Evolutionary conservation across 208 protist species (phyloP).

Genomic region (Trypanosomatidae sp.): DNA sequence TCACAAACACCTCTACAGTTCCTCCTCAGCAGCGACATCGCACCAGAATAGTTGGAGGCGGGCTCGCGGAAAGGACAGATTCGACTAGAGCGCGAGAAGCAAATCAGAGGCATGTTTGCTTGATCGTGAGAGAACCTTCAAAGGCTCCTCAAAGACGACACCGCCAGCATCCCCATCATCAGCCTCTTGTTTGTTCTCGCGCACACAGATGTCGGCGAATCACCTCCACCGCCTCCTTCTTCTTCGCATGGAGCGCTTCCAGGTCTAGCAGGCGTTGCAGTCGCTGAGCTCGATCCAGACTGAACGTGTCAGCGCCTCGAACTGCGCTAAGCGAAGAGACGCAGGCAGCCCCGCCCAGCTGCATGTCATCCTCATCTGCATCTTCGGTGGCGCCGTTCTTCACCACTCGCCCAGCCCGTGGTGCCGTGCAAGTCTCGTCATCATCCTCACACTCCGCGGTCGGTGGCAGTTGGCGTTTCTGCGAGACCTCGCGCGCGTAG

Average conservation of each 20-base stretch:
- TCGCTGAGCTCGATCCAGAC: constrained; percentile 26
- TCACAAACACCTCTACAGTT: not conserved
- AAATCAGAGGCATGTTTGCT: not conserved
- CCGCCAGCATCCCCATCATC: not conserved
- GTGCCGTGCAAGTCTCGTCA: not conserved
- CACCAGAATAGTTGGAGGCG: not conserved
- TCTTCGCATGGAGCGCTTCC: constrained; percentile 52
- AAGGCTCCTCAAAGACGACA: not conserved
- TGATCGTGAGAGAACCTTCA: not conserved
- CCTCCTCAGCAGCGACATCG: not conserved
- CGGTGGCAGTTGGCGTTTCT: constrained; percentile 6
- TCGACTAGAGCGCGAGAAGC: not conserved
- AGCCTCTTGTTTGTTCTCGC: not conserved
- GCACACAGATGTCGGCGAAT: constrained; percentile 53
- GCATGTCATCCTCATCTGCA: not conserved
- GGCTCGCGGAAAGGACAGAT: not conserved
- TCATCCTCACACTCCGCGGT: not conserved
- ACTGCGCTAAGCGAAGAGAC: not conserved
- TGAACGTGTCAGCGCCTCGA: not conserved
- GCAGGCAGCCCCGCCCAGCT: not conserved
- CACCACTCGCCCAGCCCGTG: not conserved
- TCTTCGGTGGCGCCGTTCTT: constrained; percentile 5
- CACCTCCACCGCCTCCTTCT: constrained; percentile 43
- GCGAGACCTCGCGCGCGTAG: constrained; percentile 48
- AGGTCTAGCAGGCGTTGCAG: constrained; percentile 52